Evolutionary conservation across 1,139 yeast species (phyloP).

Genomic region (Blastobotrys serpentis): DNA sequence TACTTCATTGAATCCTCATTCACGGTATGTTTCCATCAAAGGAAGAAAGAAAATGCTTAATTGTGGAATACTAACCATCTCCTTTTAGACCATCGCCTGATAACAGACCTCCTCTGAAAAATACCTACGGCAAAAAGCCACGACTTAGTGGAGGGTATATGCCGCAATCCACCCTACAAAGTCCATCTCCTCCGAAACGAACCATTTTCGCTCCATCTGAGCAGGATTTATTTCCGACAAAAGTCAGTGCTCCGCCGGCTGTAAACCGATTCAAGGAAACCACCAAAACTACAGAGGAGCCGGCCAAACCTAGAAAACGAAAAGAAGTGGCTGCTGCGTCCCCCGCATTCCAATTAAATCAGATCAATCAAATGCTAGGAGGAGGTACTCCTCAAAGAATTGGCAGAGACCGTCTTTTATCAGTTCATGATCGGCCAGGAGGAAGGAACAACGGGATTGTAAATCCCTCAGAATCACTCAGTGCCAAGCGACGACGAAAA

Average conservation of each 20-base stretch:
- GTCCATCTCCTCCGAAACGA: not conserved
- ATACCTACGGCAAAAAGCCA: not conserved
- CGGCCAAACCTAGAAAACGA: slow-evolving; percentile 1
- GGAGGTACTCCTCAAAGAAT: not conserved
- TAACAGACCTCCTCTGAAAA: not conserved
- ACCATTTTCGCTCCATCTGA: not conserved
- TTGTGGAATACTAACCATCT: not conserved
- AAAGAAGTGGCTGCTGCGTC: not conserved
- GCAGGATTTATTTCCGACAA: not conserved
- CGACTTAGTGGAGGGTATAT: not conserved
- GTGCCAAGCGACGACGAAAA: slow-evolving; percentile 1
- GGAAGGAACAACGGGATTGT: not conserved
- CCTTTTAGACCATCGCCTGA: not conserved
- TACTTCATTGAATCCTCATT: not conserved
- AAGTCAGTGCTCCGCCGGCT: not conserved
- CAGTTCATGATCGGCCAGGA: not conserved
- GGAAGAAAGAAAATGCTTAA: no score
- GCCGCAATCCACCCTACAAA: not conserved
- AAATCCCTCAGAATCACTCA: not conserved
- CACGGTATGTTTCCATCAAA: not conserved
- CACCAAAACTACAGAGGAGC: not conserved
- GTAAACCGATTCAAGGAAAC: not conserved
- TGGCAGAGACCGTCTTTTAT: not conserved
- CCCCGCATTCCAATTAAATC: not conserved
- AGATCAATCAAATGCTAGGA: not conserved